phyloP scores from a whole-genome alignment of 2,329 filamentous ascomycete species.

The Pseudodiploospora longispora region DNA sequence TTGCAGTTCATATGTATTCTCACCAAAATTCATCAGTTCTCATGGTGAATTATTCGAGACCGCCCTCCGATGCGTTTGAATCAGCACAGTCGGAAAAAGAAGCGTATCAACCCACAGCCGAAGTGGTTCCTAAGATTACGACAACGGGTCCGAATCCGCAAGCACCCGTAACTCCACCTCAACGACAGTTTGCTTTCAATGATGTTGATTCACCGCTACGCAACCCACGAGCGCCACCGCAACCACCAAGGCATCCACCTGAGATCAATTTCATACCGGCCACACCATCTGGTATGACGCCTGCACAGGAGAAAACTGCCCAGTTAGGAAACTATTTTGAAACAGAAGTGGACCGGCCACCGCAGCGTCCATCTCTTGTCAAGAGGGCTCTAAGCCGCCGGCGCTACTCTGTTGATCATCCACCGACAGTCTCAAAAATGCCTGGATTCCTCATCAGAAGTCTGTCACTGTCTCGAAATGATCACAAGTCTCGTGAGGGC shows the following conservation, averaged over 20 bases:
- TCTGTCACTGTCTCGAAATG: slow-evolving; percentile 43
- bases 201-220: slow-evolving; percentile 54
- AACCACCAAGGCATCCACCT: slow-evolving; percentile 33
- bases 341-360: slow-evolving; percentile 35
- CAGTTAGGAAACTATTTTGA: slow-evolving; percentile 49
- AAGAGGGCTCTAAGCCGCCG: slow-evolving; percentile 45
- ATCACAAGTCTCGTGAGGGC: slow-evolving; percentile 23
- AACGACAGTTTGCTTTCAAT: slow-evolving; percentile 38
- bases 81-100: slow-evolving; percentile 12
- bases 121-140: slow-evolving; percentile 27
- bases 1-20: slow-evolving; percentile 53
- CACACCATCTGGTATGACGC: slow-evolving; percentile 52
- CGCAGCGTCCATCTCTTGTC: slow-evolving; percentile 42
- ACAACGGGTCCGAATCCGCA: slow-evolving; percentile 23
- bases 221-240: slow-evolving; percentile 53
- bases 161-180: slow-evolving; percentile 44
- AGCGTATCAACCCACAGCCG: slow-evolving; percentile 9
- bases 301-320: slow-evolving; percentile 42
- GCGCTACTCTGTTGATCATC: slow-evolving; percentile 34
- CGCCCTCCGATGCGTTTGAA: slow-evolving; percentile 39
- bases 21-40: slow-evolving; percentile 58
- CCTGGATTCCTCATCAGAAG: slow-evolving; percentile 40
- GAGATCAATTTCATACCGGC: slow-evolving; percentile 54
- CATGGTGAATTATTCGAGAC: slow-evolving; percentile 49
- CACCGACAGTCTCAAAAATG: slow-evolving; percentile 29